A percentile compares a stretch with the other conserved stretches of the same genome.
phyloP scores from a whole-genome alignment of 2,329 filamentous ascomycete species.

The Exserohilum turcica region DNA sequence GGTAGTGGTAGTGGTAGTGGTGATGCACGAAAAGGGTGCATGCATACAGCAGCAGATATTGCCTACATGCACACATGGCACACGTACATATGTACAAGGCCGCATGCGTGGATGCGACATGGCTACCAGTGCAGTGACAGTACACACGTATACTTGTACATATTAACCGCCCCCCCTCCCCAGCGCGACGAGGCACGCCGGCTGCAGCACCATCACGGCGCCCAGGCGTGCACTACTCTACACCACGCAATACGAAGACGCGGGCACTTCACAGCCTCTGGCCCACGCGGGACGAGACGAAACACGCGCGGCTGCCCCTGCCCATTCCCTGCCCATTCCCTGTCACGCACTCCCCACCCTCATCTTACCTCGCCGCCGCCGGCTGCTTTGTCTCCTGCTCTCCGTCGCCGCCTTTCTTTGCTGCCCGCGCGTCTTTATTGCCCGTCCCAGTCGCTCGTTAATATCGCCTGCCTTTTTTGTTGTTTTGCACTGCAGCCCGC shows the following conservation, averaged over 20 bases:
- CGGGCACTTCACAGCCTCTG: conserved; percentile 21
- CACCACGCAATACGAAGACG: too few species aligned
- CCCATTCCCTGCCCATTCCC: conserved; percentile 18
- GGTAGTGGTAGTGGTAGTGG: too few species aligned
- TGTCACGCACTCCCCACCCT: conserved; percentile 15
- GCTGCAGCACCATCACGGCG: conserved; percentile 10
- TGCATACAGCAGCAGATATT: conserved; percentile 1
- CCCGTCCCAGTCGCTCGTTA: conserved; percentile 24
- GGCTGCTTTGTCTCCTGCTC: neutral
- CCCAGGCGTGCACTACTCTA: too few species aligned
- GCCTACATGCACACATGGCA: neutral
- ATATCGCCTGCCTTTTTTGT: neutral
- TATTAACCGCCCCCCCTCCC: neutral
- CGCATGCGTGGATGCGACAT: too few species aligned
- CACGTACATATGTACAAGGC: too few species aligned
- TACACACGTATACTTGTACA: too few species aligned
- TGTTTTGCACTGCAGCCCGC: neutral
- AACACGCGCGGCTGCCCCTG: conserved; percentile 22
- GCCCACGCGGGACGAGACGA: conserved; percentile 24
- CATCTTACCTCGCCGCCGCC: conserved; percentile 14
- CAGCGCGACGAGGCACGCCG: neutral
- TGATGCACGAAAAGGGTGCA: conserved; percentile 10
- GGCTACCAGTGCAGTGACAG: too few species aligned
- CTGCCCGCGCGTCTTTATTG: conserved; percentile 6
- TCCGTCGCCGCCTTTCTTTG: conserved; percentile 7